phyloP scores from a whole-genome alignment of 2,329 filamentous ascomycete species.

The Pseudogymnoascus sp. region DNA sequence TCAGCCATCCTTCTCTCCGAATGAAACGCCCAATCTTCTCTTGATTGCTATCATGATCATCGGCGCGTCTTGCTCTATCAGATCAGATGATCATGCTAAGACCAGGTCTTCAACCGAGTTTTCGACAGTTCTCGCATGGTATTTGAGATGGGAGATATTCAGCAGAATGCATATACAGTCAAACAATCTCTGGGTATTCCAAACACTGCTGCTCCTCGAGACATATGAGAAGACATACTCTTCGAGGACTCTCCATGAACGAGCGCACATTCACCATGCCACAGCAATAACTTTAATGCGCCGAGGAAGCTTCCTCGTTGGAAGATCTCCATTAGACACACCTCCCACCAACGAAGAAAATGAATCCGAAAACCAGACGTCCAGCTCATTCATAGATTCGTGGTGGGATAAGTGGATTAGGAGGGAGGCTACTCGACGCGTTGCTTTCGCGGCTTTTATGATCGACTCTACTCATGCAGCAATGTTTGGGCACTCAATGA shows the following conservation, averaged over 20 bases:
- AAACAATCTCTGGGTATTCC: slow-evolving; percentile 93
- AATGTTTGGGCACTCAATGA: slow-evolving; percentile 95
- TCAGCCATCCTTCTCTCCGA: slow-evolving; percentile 84
- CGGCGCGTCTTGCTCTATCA: slow-evolving; percentile 81
- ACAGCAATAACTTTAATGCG: slow-evolving; percentile 95
- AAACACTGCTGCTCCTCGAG: slow-evolving; percentile 79
- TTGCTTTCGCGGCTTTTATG: slow-evolving; percentile 88
- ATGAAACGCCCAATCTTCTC: slow-evolving; percentile 76
- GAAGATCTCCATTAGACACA: slow-evolving; percentile 77
- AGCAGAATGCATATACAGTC: slow-evolving; percentile 84
- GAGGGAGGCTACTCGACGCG: slow-evolving; percentile 80
- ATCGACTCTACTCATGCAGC: slow-evolving; percentile 94
- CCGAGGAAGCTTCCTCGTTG: slow-evolving; percentile 82
- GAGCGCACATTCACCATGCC: slow-evolving; percentile 93
- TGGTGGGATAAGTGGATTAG: slow-evolving; percentile 97
- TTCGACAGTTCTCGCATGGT: slow-evolving; percentile 84
- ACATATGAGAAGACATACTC: slow-evolving; percentile 98
- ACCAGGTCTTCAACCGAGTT: slow-evolving; percentile 70
- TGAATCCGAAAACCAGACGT: slow-evolving; percentile 28
- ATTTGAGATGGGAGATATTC: slow-evolving; percentile 93
- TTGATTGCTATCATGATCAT: slow-evolving; percentile 86
- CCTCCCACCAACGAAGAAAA: slow-evolving; percentile 59
- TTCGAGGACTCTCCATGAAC: slow-evolving; percentile 81
- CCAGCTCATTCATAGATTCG: slow-evolving; percentile 60
- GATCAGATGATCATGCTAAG: slow-evolving; percentile 63